Evolutionary conservation across 768 basidiomycete genomes (phyloP).

Genomic region (Termitomyces sp.): DNA sequence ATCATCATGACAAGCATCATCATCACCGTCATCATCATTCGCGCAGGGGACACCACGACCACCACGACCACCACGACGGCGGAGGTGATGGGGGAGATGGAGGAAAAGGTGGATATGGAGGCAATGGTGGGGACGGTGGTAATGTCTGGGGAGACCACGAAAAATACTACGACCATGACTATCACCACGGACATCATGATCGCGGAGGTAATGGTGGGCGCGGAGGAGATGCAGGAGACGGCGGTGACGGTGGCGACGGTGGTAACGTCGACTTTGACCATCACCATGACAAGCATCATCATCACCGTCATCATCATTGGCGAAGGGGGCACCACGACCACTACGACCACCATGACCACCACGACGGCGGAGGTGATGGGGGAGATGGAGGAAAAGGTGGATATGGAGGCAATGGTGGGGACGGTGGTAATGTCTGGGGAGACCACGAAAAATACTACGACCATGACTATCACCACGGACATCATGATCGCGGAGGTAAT

Average conservation of each 20-base stretch:
- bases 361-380: no score
- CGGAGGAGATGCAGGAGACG: constrained; percentile 2
- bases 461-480: not conserved
- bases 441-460: not conserved
- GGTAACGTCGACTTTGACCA: no score
- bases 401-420: not conserved
- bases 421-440: not conserved
- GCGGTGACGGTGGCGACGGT: no score
- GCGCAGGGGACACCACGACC: not conserved
- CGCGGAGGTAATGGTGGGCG: not conserved
- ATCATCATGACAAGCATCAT: not conserved
- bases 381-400: no score
- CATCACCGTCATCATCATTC: no score
- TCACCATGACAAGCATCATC: not conserved
- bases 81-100: no score
- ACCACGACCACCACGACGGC: no score
- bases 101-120: not conserved
- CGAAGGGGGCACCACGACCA: not conserved
- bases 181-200: not conserved
- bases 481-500: not conserved
- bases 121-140: not conserved
- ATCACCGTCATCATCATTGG: not conserved
- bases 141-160: not conserved
- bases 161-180: not conserved
- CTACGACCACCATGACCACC: no score